Conservation (phyloP, 768 basidiomycete genomes). For the Suillus paluster region DNA sequence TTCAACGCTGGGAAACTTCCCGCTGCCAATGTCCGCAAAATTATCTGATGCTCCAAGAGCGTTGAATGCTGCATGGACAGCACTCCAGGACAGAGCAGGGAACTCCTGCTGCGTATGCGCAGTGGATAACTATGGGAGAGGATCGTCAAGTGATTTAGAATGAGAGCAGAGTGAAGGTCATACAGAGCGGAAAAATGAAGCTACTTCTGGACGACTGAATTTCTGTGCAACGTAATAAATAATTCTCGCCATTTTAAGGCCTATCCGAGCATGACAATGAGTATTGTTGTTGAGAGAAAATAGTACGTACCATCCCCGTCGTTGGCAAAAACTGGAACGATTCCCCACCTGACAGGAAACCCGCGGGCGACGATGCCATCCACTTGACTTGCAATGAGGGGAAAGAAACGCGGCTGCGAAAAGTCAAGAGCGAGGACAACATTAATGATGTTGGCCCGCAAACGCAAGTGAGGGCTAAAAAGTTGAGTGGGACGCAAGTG, state of each 20-base stretch:
- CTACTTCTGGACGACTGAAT: constrained; percentile 66
- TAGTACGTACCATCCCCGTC: constrained; percentile 42
- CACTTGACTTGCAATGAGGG: constrained; percentile 67
- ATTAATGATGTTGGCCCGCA: constrained; percentile 84
- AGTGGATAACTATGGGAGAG: constrained; percentile 41
- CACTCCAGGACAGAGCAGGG: constrained; percentile 46
- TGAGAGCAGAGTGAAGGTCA: background rate
- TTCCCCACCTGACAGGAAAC: constrained; percentile 82
- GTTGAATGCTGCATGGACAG: constrained; percentile 44
- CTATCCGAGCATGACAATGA: constrained; percentile 34
- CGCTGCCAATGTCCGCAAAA: constrained; percentile 46
- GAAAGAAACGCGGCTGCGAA: constrained; percentile 59
- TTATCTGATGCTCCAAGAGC: constrained; percentile 39
- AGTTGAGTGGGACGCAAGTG: constrained; percentile 49
- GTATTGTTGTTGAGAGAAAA: background rate
- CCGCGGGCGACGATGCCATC: constrained; percentile 71
- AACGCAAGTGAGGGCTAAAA: constrained; percentile 75
- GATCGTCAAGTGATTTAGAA: constrained; percentile 7
- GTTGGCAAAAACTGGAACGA: constrained; percentile 73
- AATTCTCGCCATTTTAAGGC: constrained; percentile 70
- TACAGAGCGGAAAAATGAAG: constrained; percentile 37
- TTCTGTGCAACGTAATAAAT: constrained; percentile 68
- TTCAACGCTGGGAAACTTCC: constrained; percentile 26
- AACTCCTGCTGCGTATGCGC: constrained; percentile 36
- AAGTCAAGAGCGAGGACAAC: constrained; percentile 83